A percentile compares a stretch with the other conserved stretches of the same genome.
phyloP scores from a whole-genome alignment of 2,329 filamentous ascomycete species.

The Epichloe amarillans region DNA sequence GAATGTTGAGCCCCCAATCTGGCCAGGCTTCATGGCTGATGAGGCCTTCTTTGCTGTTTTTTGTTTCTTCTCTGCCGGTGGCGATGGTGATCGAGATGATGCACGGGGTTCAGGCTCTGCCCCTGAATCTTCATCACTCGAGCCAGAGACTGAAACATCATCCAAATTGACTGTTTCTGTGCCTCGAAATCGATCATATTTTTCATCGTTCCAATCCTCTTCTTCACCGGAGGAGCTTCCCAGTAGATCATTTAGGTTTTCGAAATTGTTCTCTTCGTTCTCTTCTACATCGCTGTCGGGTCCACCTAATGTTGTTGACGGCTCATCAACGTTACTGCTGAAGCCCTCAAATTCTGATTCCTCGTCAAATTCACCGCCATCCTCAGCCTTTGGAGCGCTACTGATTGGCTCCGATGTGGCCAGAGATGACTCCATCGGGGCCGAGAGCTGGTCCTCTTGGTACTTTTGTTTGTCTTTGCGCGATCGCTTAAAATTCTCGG shows the following conservation, averaged over 20 bases:
- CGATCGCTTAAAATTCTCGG: conserved; percentile 24
- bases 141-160: conserved; percentile 26
- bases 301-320: background rate
- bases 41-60: conserved; percentile 7
- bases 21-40: conserved; percentile 9
- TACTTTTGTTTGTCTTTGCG: conserved; percentile 20
- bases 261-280: conserved; percentile 21
- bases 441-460: conserved; percentile 17
- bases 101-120: conserved; percentile 14
- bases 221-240: conserved; percentile 32
- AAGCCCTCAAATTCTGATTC: conserved; percentile 26
- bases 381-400: conserved; percentile 9
- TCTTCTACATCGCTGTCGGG: conserved; percentile 13
- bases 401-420: background rate
- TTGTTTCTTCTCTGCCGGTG: conserved; percentile 12
- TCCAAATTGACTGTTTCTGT: conserved; percentile 24
- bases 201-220: conserved; percentile 23
- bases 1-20: conserved; percentile 41
- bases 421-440: conserved; percentile 6
- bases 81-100: conserved; percentile 16
- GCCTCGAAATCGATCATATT: conserved; percentile 17
- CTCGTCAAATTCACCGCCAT: conserved; percentile 11
- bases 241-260: conserved; percentile 32
- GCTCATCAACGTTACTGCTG: conserved; percentile 17
- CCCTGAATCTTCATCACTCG: conserved; percentile 15